Percentiles rank a stretch among this genome's conserved stretches.
These are phyloP conservation scores for Mycena sp. DNA, from an alignment of 1,284 basidiomycete genomes.

Conservation along the genomic window DNA sequence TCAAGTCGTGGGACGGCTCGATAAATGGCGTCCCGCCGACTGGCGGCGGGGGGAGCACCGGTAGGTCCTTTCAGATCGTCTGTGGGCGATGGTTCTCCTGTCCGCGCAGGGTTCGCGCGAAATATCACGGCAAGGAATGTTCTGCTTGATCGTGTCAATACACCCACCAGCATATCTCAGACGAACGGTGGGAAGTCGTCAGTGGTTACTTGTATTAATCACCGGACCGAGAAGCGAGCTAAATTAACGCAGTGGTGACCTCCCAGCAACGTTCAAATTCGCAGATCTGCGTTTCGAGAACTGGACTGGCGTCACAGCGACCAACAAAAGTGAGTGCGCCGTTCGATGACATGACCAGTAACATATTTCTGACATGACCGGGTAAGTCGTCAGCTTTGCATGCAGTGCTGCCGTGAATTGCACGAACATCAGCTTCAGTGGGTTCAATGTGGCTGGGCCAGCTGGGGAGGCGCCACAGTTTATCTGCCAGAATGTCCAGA, in stretches of 20 bases:
- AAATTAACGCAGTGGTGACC: conserved; percentile 49
- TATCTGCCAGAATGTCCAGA: conserved; percentile 58
- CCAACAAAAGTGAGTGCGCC: conserved; percentile 50
- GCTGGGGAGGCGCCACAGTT: conserved; percentile 47
- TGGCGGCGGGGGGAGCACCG: conserved; percentile 67
- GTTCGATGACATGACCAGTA: not conserved
- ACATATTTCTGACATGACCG: not conserved
- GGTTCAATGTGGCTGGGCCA: conserved; percentile 53
- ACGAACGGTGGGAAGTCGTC: conserved; percentile 63
- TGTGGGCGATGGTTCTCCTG: conserved; percentile 39
- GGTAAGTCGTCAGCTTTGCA: conserved; percentile 60
- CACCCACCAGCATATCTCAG: conserved; percentile 60
- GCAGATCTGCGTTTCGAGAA: conserved; percentile 57
- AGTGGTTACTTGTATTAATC: too few relatives aligned
- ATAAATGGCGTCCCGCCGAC: conserved; percentile 66
- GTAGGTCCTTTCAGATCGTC: conserved; percentile 44
- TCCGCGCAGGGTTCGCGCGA: conserved; percentile 55
- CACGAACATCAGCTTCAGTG: conserved; percentile 52
- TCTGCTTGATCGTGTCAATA: conserved; percentile 54
- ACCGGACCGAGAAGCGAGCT: not conserved
- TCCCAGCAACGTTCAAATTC: conserved; percentile 59
- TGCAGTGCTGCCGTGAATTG: conserved; percentile 64
- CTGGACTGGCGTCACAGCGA: conserved; percentile 57
- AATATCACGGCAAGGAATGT: conserved; percentile 61
- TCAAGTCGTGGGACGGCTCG: conserved; percentile 72